Base-by-base conservation (phyloP, 768 basidiomycete genomes). In the Naganishia randhawae region DNA sequence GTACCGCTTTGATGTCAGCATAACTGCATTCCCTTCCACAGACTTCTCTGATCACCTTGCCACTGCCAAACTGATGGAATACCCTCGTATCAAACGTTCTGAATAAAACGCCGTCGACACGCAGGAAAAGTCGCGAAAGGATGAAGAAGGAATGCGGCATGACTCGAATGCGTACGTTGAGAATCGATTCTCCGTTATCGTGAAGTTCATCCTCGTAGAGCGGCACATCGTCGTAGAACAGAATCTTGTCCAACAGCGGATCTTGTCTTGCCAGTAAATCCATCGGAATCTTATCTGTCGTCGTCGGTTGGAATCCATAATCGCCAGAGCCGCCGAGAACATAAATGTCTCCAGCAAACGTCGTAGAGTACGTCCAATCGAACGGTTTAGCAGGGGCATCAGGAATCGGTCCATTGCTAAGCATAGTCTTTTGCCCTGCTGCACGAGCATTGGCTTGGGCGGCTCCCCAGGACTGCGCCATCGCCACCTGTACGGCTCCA, bases 311-410 rank as follows among this genome's bases (percentile, higher is more conserved):
- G 72, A 79, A 81, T 16, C 33, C 69, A 41, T 61, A 51, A 25
- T 50, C 37, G 45, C 35, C 62, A 19, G 39, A 32, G n/a, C 57
- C 57, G 39, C 57, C 57, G 32, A 61, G 57, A 39, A 61, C 57
- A 22, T 63, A 48, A 50, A 75, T 57, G 5, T 65, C 66, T 45
- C 95, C 96, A 0, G 86, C 74, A 72, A 97, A 93, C 3, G 84
- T 86, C 1, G 92, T 91, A 2, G 94, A 96, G 78, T 96, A 98
- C 13, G 96, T 99, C 96, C 96, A 98, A 76, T 99, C 96, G 79
- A 91, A 97, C 0, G 88, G 89, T 73, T 94, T 96, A 9, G 91
- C 88, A 50, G 77, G 76, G 50, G 75, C 76, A 51, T 73, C 76
- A 55, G 80, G 76, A 35, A 80, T 69, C 3, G 76, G 73, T 27